Base-by-base conservation (phyloP, 495 filamentous ascomycete genomes). In the Monascus purpureus region DNA sequence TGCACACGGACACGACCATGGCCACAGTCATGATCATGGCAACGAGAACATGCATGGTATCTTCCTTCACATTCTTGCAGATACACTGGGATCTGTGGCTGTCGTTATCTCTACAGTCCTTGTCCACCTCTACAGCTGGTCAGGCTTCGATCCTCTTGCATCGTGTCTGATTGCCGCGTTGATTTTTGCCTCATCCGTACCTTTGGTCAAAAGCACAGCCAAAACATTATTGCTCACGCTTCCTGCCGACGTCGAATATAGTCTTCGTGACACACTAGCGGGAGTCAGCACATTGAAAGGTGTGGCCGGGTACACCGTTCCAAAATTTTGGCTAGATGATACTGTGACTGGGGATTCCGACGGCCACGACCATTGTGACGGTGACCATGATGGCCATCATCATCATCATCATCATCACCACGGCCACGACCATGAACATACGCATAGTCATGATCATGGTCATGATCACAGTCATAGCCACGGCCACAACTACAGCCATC, bases 1-100 rank as follows among this genome's bases (percentile, higher is more conserved):
- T 33, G 52, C 49, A 9, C 72, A 74, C 40, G 64, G 57, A 17
- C 68, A 73, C 40, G 65, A 57, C 12, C 70, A 73, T 42, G 57
- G 50, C 24, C 80, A 85, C 38, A 73, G 70, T 4, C 84, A 93
- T 46, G 73, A 71, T 25, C 82, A 92, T 51, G 81, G 81, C 33
- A 94, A 92, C 50, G 92, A 99, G 45, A 99, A 99, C 46, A 96
- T 97, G 92, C 76, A 87, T 38, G 90, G 90, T n/a, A 96, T 99
- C 38, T 99, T 88, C 59, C 61, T 99, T 6, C 90, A 99, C 45
- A 82, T 99, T 33, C 64, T 96, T 3, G 92, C 88, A 6, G 90
- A 99, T 49, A 93, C 92, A 0, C 73, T 96, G 13, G 90, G 90
- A 8, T 93, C 85, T 22, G 81, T 86, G 11, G 87, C 87, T 8